Evolutionary conservation across 2,329 filamentous ascomycete species (phyloP), one percentile per base, ranked within the genome.

Genomic region (Plenodomus lindquistii): DNA sequence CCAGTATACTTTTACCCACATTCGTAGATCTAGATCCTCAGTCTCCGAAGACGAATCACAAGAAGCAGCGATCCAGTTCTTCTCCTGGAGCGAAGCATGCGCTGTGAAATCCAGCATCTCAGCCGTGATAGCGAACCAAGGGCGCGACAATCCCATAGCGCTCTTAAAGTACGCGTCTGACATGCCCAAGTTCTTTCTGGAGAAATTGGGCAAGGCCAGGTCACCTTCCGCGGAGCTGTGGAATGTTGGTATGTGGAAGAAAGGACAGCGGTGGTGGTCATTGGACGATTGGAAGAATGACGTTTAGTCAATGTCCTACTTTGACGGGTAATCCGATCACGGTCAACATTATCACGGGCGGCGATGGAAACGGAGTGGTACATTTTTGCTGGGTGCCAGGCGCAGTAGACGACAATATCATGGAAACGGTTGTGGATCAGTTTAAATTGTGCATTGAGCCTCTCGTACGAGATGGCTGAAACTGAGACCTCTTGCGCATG

Each of bases 251-350:
- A 59, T 72, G 2, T 65, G 75, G 38, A 56, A 55, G 22, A 13
- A 11, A 54, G 4, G 46, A 38, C 13, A 35, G 18, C 15, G 20
- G 22, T 6, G 37, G 35, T 18, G 44, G 41, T 1, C 31, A 43
- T 4, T 66, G 68, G 56, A 56, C 49, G 16, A 66, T 78, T 21
- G 71, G 70, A 1, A 67, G 73, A 3, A 70, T 78, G 57, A 50
- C 75, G 3, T 79, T 80, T 45, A 77, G 75, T 19, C 77, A 80
- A 53, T 73, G 72, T 52, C 65, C 69, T 2, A 72, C 66, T 54
- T 70, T 73, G 1, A 63, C 69, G 2, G 72, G 74, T 0, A 59
- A 63, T 21, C 71, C 73, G 3, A 52, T 79, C 36, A 63, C 62
- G 13, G 60, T 77, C 6, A 76, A 71, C 35, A 67, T 68, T 43